Conservation (phyloP, 352 stramenopile genomes). For the Pythium inflatum region DNA sequence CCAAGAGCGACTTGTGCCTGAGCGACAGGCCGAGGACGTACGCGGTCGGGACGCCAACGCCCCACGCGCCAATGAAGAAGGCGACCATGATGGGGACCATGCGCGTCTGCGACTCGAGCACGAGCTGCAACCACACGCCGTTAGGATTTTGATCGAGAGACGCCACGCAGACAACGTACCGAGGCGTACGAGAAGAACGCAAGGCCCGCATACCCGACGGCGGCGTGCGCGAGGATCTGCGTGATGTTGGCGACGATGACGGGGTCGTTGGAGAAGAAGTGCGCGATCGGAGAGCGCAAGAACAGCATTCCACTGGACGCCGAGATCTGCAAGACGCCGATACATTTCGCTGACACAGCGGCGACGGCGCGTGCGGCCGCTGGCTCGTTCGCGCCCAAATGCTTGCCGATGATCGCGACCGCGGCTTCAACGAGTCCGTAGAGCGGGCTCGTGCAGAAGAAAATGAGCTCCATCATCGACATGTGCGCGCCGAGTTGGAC, state of each 20-base stretch:
- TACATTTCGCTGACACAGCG: neutral
- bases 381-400: conserved; percentile 58
- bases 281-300: conserved; percentile 47
- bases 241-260: conserved; percentile 56
- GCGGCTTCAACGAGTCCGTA: conserved; percentile 69
- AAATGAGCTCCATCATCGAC: conserved; percentile 87
- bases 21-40: conserved; percentile 69
- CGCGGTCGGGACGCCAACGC: conserved; percentile 66
- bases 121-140: conserved; percentile 46
- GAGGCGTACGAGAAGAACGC: conserved; percentile 79
- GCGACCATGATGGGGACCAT: conserved; percentile 56
- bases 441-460: conserved; percentile 84
- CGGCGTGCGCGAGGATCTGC: conserved; percentile 60
- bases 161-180: too few relatives aligned
- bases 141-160: too few relatives aligned
- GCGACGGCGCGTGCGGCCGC: conserved; percentile 47
- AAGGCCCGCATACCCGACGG: conserved; percentile 65
- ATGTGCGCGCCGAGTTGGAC: conserved; percentile 79
- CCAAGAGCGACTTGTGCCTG: conserved; percentile 45
- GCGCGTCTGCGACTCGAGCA: conserved; percentile 68
- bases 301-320: conserved; percentile 46
- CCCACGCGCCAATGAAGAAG: conserved; percentile 71
- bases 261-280: conserved; percentile 67
- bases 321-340: neutral
- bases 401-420: conserved; percentile 64